Conservation (phyloP, 768 basidiomycete genomes). For the Hygrophorus pudorinus region DNA sequence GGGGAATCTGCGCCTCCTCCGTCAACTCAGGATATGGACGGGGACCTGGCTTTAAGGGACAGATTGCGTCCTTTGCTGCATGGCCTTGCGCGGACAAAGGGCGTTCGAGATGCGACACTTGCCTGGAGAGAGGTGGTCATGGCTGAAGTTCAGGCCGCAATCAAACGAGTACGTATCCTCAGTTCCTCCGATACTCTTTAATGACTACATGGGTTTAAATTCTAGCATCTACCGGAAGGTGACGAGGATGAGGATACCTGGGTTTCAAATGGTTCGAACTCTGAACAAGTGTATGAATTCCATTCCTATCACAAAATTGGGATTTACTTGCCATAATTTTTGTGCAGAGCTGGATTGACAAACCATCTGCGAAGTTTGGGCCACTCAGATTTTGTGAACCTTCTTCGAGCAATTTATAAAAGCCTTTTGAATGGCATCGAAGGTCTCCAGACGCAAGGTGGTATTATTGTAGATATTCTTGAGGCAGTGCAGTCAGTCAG, state of each 20-base stretch:
- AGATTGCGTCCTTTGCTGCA: slow-evolving; percentile 62
- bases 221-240: slow-evolving; percentile 32
- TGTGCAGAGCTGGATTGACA: slow-evolving; percentile 35
- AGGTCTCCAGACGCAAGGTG: slow-evolving; percentile 53
- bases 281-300: not conserved
- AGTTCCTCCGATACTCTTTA: not conserved
- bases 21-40: slow-evolving; percentile 12
- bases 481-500: slow-evolving; percentile 29
- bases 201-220: slow-evolving; percentile 1
- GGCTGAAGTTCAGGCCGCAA: slow-evolving; percentile 43
- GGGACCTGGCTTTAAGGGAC: slow-evolving; percentile 44
- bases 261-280: not conserved
- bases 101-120: slow-evolving; percentile 54
- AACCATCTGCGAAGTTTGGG: slow-evolving; percentile 55
- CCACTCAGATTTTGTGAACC: slow-evolving; percentile 55
- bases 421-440: slow-evolving; percentile 56
- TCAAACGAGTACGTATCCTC: slow-evolving; percentile 44
- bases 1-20: slow-evolving; percentile 11
- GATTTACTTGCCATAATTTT: not conserved
- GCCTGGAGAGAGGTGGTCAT: slow-evolving; percentile 67
- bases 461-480: slow-evolving; percentile 49
- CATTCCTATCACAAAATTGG: slow-evolving; percentile 3
- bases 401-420: slow-evolving; percentile 53
- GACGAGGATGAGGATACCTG: slow-evolving; percentile 26
- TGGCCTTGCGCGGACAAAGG: slow-evolving; percentile 67